A percentile compares a stretch with the other conserved stretches of the same genome.
Conservation (phyloP, 306 rosid species). For the Quercus rubra region DNA sequence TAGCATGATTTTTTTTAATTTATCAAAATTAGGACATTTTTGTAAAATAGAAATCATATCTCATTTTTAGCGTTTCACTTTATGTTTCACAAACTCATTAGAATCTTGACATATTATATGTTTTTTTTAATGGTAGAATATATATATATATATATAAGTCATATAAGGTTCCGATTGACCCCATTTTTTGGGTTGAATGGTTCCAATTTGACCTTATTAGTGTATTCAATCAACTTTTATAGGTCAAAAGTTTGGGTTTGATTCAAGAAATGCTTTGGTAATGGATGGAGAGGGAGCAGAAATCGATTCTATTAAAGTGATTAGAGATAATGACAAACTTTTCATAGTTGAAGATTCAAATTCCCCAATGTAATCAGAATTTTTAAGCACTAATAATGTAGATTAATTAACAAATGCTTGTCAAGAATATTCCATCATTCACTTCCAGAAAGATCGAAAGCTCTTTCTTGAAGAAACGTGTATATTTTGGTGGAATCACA, state of each 20-base stretch:
- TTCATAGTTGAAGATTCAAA: constrained; percentile 40
- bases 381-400: not conserved
- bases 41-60: no score
- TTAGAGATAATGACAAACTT: constrained; percentile 83
- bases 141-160: no score
- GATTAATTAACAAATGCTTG: not conserved
- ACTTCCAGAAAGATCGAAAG: not conserved
- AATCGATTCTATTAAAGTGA: constrained; percentile 68
- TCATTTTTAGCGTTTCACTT: no score
- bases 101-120: no score
- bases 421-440: not conserved
- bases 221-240: constrained; percentile 14
- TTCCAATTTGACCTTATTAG: not conserved
- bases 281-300: constrained; percentile 79
- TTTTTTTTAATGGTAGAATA: no score
- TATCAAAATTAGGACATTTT: no score
- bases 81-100: no score
- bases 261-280: constrained; percentile 44
- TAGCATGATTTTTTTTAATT: no score
- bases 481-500: not conserved
- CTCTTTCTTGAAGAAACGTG: not conserved
- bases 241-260: constrained; percentile 70
- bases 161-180: not conserved
- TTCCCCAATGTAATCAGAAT: not conserved
- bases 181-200: not conserved